phyloP scores from a whole-genome alignment of 2,329 filamentous ascomycete species.

The Colletotrichum tamarilloi region DNA sequence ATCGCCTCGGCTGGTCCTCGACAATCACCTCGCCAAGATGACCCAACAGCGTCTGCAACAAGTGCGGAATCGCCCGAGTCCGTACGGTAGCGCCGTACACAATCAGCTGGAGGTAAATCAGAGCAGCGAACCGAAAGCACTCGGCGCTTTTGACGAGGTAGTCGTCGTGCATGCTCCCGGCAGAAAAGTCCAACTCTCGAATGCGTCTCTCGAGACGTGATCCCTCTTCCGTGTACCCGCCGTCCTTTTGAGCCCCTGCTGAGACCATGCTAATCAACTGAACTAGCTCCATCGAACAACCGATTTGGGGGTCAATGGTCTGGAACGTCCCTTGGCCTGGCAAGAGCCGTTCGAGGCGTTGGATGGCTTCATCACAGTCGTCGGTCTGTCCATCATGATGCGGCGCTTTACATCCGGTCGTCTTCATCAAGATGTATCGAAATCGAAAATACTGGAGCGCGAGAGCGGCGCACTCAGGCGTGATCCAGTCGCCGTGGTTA shows the following conservation, averaged over 20 bases:
- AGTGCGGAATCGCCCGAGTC: no score
- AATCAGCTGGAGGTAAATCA: constrained; percentile 6
- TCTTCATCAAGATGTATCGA: constrained; percentile 6
- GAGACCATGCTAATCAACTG: not conserved
- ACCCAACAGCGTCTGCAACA: no score
- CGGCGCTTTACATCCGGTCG: no score
- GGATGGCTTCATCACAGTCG: no score
- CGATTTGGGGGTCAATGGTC: not conserved
- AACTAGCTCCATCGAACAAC: constrained; percentile 11
- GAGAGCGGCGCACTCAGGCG: not conserved
- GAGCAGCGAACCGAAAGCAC: constrained; percentile 10
- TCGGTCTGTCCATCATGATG: no score
- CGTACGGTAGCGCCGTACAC: not conserved
- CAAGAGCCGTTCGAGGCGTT: no score
- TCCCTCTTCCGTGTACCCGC: not conserved
- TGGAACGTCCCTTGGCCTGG: not conserved
- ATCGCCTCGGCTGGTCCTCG: no score
- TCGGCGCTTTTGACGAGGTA: constrained; percentile 23
- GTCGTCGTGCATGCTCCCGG: not conserved
- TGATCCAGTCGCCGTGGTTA: not conserved
- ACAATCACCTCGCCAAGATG: no score
- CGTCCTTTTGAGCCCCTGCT: not conserved
- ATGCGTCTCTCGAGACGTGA: constrained; percentile 1
- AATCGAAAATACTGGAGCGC: constrained; percentile 19
- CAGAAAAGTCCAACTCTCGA: not conserved